Evolutionary conservation across 352 stramenopile genomes (phyloP).

Genomic region (Globisporangium recalcitrans): DNA sequence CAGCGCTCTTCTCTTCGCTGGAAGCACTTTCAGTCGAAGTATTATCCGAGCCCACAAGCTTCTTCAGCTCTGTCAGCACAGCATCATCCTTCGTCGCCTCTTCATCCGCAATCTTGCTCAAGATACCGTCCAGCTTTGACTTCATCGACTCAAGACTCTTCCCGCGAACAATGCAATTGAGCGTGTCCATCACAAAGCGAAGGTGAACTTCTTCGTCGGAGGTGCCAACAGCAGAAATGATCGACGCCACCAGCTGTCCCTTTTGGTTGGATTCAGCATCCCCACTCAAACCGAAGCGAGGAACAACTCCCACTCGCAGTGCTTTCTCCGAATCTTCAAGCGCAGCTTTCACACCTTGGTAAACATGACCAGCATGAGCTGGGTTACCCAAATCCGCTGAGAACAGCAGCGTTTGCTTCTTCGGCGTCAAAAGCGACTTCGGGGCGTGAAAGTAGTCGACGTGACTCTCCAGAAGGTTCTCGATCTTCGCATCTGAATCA

Average conservation of each 20-base stretch:
- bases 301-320: conserved; percentile 56
- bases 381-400: conserved; percentile 43
- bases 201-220: conserved; percentile 51
- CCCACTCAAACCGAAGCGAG: conserved; percentile 21
- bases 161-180: conserved; percentile 49
- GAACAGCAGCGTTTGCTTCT: conserved; percentile 76
- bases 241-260: conserved; percentile 32
- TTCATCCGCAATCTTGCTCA: conserved; percentile 24
- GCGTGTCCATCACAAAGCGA: conserved; percentile 47
- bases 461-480: conserved; percentile 36
- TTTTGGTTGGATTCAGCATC: conserved; percentile 9
- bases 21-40: background rate
- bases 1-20: conserved; percentile 19
- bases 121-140: conserved; percentile 43
- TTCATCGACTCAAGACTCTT: conserved; percentile 46
- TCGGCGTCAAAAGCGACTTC: conserved; percentile 37
- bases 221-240: conserved; percentile 44
- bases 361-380: conserved; percentile 50
- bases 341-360: conserved; percentile 51
- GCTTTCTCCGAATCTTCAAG: conserved; percentile 62
- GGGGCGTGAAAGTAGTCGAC: conserved; percentile 59
- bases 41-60: conserved; percentile 14
- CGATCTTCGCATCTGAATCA: conserved; percentile 54
- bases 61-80: conserved; percentile 17
- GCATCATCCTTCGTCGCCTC: conserved; percentile 7